Evolutionary conservation across 2,329 filamentous ascomycete species (phyloP), one percentile per base, ranked within the genome.

Genomic region (Pseudogymnoascus sp.): DNA sequence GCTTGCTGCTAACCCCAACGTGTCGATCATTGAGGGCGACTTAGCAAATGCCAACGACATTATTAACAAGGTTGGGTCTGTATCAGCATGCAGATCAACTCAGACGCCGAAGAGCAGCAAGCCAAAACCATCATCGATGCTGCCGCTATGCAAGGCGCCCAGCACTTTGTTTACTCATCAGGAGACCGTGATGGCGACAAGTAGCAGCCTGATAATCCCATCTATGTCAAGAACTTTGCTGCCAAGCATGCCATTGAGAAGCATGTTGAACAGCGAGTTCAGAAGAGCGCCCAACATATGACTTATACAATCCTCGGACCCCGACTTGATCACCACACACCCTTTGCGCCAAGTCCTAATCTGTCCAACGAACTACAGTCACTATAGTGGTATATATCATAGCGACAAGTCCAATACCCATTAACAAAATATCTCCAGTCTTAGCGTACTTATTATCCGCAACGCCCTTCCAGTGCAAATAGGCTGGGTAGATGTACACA

Each of bases 171-270:
- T 63, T 87, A 86, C 72, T 80, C 79, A 0, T 85, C 81, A 42
- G 82, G 86, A 6, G 86, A 88, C 64, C 82, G 85, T 26, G 80
- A 82, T 53, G 83, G 84, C 19, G 4, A 24, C 4, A 79, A 74
- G 2, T 78, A 77, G 38, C 80, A 78, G 59, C 74, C 78, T 59
- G 76, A 78, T 11, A 79, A 79, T 66, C 77, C 81, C 0, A 87
- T 85, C 2, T 65, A 77, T 1, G 76, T 87, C 38, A 83, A 83
- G 0, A 84, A 88, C 70, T 88, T 88, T 71, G 77, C 78, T 64
- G 76, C 73, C 72, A 88, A 88, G 72, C 79, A 83, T 68, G 71
- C 80, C 35, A 84, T 88, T 67, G 86, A 88, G 72, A 74, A 81
- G 60, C 78, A 88, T 67, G 77, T 88, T 14, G 74, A 80, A 19